Conservation (phyloP, 2,329 filamentous ascomycete species). For the Venturia nashicola region DNA sequence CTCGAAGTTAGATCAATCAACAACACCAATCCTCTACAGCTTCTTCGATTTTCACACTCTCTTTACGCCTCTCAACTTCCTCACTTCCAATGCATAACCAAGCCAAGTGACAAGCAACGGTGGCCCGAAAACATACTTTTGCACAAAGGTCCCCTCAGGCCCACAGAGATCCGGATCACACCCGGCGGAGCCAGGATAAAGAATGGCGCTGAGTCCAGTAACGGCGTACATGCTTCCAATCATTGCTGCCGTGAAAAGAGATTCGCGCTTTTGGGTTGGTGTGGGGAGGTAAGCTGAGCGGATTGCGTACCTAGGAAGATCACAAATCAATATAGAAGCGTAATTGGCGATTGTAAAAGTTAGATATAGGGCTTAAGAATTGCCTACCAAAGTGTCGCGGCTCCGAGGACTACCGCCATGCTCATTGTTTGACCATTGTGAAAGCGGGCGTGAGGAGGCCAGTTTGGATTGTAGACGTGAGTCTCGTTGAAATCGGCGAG, state of each 20-base stretch:
- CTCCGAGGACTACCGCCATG: conserved; percentile 23
- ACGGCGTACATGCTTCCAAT: conserved; percentile 33
- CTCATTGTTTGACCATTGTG: conserved; percentile 16
- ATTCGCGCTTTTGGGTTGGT: neutral
- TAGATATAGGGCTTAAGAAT: neutral
- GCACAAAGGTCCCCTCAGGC: conserved; percentile 20
- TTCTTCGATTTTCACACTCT: neutral
- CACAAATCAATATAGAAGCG: neutral
- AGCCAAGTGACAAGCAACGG: conserved; percentile 17
- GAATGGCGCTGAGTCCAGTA: conserved; percentile 29
- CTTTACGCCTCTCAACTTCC: neutral
- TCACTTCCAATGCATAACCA: conserved; percentile 20
- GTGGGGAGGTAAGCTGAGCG: neutral
- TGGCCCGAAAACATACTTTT: conserved; percentile 20
- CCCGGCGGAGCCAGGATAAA: conserved; percentile 34
- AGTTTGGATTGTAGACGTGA: conserved; percentile 35
- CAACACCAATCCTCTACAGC: no score
- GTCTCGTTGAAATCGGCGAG: conserved; percentile 28
- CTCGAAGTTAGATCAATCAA: neutral
- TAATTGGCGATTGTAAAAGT: neutral
- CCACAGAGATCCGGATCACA: conserved; percentile 35
- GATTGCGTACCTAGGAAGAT: conserved; percentile 1
- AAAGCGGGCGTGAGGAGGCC: conserved; percentile 36
- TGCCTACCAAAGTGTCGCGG: conserved; percentile 7
- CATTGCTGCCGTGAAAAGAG: conserved; percentile 22